Evolutionary conservation across 257 asterid species (phyloP).

Genomic region (Paulownia fortunei): DNA sequence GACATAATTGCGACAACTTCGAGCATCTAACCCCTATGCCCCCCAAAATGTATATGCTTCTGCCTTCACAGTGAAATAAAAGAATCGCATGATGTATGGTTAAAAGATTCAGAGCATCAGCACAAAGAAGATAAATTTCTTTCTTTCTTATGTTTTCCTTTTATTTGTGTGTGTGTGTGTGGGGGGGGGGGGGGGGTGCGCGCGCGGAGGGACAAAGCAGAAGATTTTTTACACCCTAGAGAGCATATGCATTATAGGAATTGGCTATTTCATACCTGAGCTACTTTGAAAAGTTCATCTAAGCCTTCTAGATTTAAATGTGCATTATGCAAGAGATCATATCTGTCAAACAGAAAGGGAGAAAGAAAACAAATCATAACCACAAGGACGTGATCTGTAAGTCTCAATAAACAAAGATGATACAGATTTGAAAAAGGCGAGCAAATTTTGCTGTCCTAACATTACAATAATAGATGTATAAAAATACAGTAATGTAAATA

Average conservation of each 20-base stretch:
- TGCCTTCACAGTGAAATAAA: background rate
- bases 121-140: background rate
- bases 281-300: slow-evolving; percentile 86
- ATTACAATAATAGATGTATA: background rate
- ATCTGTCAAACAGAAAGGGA: slow-evolving; percentile 52
- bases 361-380: slow-evolving; percentile 21
- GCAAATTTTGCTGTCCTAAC: background rate
- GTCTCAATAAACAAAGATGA: background rate
- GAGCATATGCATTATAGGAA: slow-evolving; percentile 22
- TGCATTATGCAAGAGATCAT: slow-evolving; percentile 96
- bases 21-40: background rate
- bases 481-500: background rate
- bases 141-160: background rate
- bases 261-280: slow-evolving; percentile 68
- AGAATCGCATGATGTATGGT: background rate
- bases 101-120: slow-evolving; percentile 5
- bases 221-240: too few relatives aligned
- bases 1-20: background rate
- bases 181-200: background rate
- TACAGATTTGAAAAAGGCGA: background rate
- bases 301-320: slow-evolving; percentile 83
- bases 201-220: too few relatives aligned
- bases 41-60: background rate
- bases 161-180: too few relatives aligned
- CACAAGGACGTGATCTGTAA: background rate